A percentile compares a stretch with the other conserved stretches of the same genome.
These are phyloP conservation scores for Globisporangium uncinulatum DNA, from an alignment of 352 stramenopile genomes.

Conservation along the genomic window DNA sequence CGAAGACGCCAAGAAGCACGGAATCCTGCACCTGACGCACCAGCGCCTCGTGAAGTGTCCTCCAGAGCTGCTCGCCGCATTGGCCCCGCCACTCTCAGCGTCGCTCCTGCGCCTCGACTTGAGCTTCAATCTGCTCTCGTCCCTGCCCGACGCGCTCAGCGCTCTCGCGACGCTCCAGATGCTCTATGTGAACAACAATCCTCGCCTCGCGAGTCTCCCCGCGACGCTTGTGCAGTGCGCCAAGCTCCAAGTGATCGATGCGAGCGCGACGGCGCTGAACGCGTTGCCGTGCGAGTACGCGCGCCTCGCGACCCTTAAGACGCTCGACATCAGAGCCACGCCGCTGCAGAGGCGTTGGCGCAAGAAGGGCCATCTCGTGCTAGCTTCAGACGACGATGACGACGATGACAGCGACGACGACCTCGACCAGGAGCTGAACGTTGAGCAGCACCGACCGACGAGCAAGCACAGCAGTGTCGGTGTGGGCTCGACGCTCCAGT, in stretches of 20 bases:
- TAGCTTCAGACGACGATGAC: constrained; percentile 8
- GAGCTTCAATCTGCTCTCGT: constrained; percentile 67
- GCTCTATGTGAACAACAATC: constrained; percentile 86
- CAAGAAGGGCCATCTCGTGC: constrained; percentile 44
- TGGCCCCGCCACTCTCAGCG: constrained; percentile 15
- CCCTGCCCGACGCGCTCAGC: constrained; percentile 51
- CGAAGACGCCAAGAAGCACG: constrained; percentile 51
- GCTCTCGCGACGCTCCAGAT: constrained; percentile 53
- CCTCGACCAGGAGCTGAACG: background rate
- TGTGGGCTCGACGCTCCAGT: background rate
- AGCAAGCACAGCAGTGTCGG: background rate
- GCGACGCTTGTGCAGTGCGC: constrained; percentile 48
- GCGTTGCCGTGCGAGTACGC: constrained; percentile 66
- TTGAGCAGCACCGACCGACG: background rate
- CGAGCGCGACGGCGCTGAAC: constrained; percentile 52
- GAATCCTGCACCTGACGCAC: constrained; percentile 51
- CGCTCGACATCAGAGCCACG: constrained; percentile 71
- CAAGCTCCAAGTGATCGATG: constrained; percentile 69
- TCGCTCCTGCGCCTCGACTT: constrained; percentile 72
- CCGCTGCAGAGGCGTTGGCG: constrained; percentile 56
- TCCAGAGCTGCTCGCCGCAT: constrained; percentile 27
- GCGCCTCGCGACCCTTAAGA: constrained; percentile 43
- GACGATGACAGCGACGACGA: background rate
- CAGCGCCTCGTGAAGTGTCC: constrained; percentile 37
- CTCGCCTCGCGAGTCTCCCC: constrained; percentile 44